These are phyloP conservation scores for Rhododendron kiyosumense DNA, from an alignment of 148 eudicot genomes.

Conservation along the genomic window DNA sequence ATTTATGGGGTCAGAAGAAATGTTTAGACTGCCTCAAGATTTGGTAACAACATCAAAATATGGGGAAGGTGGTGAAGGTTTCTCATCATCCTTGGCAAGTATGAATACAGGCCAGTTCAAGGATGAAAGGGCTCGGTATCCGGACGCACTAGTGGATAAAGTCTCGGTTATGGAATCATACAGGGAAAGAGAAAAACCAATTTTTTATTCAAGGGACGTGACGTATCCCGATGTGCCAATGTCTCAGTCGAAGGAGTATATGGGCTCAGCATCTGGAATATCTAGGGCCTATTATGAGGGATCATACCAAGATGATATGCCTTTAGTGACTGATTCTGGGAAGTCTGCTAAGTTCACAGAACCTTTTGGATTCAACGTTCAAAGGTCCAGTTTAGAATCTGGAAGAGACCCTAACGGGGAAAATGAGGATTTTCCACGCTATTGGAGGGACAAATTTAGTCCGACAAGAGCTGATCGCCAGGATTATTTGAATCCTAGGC, in stretches of 20 bases:
- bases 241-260: conserved; percentile 25
- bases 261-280: conserved; percentile 29
- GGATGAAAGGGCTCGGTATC: conserved; percentile 27
- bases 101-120: conserved; percentile 16
- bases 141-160: conserved; percentile 19
- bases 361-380: conserved; percentile 17
- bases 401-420: conserved; percentile 19
- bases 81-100: conserved; percentile 14
- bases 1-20: conserved; percentile 17
- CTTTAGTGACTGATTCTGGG: conserved; percentile 15
- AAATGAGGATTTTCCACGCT: conserved; percentile 17
- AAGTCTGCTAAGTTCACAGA: conserved; percentile 17
- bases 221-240: conserved; percentile 13
- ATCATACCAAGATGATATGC: conserved; percentile 17
- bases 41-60: conserved; percentile 16
- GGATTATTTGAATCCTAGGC: conserved; percentile 26
- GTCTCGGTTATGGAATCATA: conserved; percentile 14
- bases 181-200: conserved; percentile 20
- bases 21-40: conserved; percentile 16
- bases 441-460: conserved; percentile 19
- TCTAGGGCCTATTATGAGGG: conserved; percentile 17
- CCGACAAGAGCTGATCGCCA: conserved; percentile 16
- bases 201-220: conserved; percentile 18
- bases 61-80: conserved; percentile 20
- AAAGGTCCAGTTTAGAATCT: conserved; percentile 23